Conservation (phyloP, 2,329 filamentous ascomycete species). For the Aspergillus ochraceoroseus region DNA sequence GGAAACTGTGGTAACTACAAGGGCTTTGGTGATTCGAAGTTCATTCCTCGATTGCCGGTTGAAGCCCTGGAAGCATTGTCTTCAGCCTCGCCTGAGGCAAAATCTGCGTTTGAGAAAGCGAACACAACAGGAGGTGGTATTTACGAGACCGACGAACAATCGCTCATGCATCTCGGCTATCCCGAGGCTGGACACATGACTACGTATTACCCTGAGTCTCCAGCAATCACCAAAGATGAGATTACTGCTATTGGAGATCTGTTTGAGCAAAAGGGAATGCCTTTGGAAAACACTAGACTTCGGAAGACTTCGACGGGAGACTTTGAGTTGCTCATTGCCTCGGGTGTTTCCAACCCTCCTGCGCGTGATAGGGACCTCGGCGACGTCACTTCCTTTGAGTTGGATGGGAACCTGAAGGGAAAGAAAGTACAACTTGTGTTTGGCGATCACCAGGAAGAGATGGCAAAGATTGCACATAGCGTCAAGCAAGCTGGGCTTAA, state of each 20-base stretch:
- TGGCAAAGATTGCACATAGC: constrained; percentile 62
- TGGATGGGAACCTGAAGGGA: constrained; percentile 59
- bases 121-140: constrained; percentile 57
- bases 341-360: constrained; percentile 58
- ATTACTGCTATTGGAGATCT: constrained; percentile 68
- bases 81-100: constrained; percentile 54
- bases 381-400: constrained; percentile 56
- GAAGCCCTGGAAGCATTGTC: constrained; percentile 62
- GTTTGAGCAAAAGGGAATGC: constrained; percentile 65
- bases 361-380: constrained; percentile 63
- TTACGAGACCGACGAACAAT: constrained; percentile 61
- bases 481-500: constrained; percentile 64
- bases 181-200: constrained; percentile 70
- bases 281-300: constrained; percentile 71
- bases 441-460: constrained; percentile 68
- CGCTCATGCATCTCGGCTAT: constrained; percentile 71
- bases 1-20: constrained; percentile 83
- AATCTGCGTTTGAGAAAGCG: constrained; percentile 62
- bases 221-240: constrained; percentile 67
- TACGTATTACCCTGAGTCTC: constrained; percentile 74
- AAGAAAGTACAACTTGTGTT: constrained; percentile 68
- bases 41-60: constrained; percentile 66
- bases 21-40: constrained; percentile 79
- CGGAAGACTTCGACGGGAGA: constrained; percentile 60
- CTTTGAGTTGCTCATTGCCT: constrained; percentile 72